Base-by-base conservation (phyloP, 148 eudicot genomes). In the Bassia scoparia region DNA sequence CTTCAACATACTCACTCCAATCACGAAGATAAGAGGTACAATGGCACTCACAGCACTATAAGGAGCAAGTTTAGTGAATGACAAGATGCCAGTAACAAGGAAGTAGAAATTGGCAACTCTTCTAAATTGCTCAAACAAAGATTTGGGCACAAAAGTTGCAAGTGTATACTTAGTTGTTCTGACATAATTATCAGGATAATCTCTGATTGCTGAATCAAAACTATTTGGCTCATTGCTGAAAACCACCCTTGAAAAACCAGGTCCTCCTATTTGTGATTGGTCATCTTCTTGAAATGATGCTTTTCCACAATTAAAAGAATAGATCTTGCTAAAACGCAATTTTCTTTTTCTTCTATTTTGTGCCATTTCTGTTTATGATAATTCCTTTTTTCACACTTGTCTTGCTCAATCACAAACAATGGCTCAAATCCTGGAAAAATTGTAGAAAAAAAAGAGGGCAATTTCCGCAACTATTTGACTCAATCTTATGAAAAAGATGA, bases 71-170 rank as follows among this genome's bases (percentile, higher is more conserved):
- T 83, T 73, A 24, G 99, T 89, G 74, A 95, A 92, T 11, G 97
- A 77, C 75, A 95, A 63, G 26, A 88, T 75, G 15, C 92, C 96
- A 52, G 78, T 76, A 24, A 91, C 94, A 70, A 95, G 97, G 76
- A 95, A 95, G 78, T 65, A 95, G 74, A 95, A 95, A 62, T 95
- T 95, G 41, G 99, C 99, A 56, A 95, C 99, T 73, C 99, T 95
- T 60, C 99, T 88, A 75, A 95, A 95, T 86, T 95, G 99, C 84
- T 95, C 99, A 87, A 88, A 92, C 89, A 95, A 87, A 9, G 97
- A 80, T 76, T 95, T 95, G 7, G 97, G 99, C 5, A 95, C 54
- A 79, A 95, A 95, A 77, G 87, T 87, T 52, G 88, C 86, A 52
- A 83, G 65, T 29, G 89, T 95, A 80, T 95, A 95, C 80, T 91